Evolutionary conservation across 768 basidiomycete genomes (phyloP).

Genomic region (Mycena maculata): DNA sequence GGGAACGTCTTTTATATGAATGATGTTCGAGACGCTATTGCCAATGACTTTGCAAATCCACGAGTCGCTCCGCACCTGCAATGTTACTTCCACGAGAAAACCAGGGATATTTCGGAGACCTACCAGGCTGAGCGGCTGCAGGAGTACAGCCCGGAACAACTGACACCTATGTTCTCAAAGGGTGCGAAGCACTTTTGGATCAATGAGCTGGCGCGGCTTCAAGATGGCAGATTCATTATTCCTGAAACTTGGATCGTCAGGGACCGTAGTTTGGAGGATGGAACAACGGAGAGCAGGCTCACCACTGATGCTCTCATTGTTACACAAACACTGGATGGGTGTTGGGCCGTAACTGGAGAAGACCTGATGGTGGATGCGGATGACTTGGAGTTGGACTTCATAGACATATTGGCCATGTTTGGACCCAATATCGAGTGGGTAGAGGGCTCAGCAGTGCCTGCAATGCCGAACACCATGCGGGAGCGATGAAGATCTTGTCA

Average conservation of each 20-base stretch:
- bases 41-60: not conserved
- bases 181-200: constrained; percentile 30
- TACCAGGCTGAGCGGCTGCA: constrained; percentile 32
- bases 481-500: constrained; percentile 4
- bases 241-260: constrained; percentile 3
- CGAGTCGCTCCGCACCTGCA: not conserved
- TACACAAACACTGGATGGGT: not conserved
- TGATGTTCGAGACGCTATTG: not conserved
- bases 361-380: not conserved
- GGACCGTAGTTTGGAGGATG: not conserved
- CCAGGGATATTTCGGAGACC: constrained; percentile 8
- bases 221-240: constrained; percentile 18
- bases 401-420: not conserved
- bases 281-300: not conserved
- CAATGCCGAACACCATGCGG: constrained; percentile 5
- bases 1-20: not conserved
- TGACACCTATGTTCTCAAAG: constrained; percentile 25
- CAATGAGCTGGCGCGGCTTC: constrained; percentile 21
- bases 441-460: not conserved
- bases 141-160: constrained; percentile 3
- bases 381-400: not conserved
- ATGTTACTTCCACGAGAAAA: not conserved
- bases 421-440: not conserved
- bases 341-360: not conserved
- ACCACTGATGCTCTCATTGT: constrained; percentile 6